Base-by-base conservation (phyloP, 192 early-diverging fungal species). In the Rhizophagus sp. region DNA sequence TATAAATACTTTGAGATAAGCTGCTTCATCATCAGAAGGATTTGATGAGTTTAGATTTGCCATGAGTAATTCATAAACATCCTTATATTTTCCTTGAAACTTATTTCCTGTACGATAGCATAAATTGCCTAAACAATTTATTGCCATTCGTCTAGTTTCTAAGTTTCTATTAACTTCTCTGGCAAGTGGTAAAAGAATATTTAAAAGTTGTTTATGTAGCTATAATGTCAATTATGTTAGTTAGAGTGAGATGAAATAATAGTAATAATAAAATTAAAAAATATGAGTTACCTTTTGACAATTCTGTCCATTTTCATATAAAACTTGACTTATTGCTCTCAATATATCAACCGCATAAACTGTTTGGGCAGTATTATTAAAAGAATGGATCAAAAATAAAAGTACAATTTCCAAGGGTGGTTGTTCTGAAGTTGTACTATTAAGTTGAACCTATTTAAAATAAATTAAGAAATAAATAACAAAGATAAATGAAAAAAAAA, bases 41-140 rank as follows among this genome's bases (percentile, higher is more conserved):
- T 27, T 47, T 50, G 12, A 64, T 0, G 63, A 44, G n/a, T 80
- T 85, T 15, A 92, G 66, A 76, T 86, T 89, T 22, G 79, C 75
- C 19, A 91, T 67, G 11, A 93, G 66, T 5, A 88, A 75, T 22
- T 86, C 85, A 66, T 87, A 90, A 47, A 92, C 86, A 27, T 76
- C 39, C 17, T 82, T 82, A 76, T 90, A 89, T 65, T 87, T 78
- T 8, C 66, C 47, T 17, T 85, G 81, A 50, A 85, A 76, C 30
- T 91, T 88, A 7, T 87, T 39, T 17, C 91, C 92, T 22, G 88
- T 89, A 36, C 87, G 88, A n/a, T 85, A 82, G 62, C 89, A 90
- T 24, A 89, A 36, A 72, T 93, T 93, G 25, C 90, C 91, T n/a
- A 94, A 69, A 78, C 91, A 92, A 72, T 88, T 89, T 75, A 94